A percentile compares a stretch with the other conserved stretches of the same genome.
Conservation (phyloP, 73 alveolate species). For the Tetrahymena elliotti region DNA sequence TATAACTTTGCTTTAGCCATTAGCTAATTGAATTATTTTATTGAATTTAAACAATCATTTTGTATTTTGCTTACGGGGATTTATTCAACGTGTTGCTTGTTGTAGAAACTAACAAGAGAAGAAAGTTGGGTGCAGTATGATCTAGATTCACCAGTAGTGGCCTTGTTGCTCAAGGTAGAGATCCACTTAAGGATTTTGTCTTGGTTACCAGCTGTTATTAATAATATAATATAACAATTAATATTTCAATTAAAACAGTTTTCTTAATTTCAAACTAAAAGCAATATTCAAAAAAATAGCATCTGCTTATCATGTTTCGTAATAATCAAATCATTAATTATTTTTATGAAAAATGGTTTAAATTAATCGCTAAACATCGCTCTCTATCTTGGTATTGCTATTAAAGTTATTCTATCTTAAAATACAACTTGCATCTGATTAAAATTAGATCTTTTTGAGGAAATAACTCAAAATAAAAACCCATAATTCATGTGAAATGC, state of each 20-base stretch:
- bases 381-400: not conserved
- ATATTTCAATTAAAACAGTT: not conserved
- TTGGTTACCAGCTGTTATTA: not conserved
- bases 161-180: conserved; percentile 24
- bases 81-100: conserved; percentile 8
- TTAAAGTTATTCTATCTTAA: not conserved
- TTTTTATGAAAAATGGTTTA: not conserved
- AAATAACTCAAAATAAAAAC: not conserved
- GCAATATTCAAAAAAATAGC: not conserved
- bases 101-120: conserved; percentile 33
- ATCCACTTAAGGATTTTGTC: conserved; percentile 34
- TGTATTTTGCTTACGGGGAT: not conserved
- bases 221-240: not conserved
- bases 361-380: not conserved
- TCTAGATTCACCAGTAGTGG: conserved; percentile 23
- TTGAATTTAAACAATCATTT: not conserved
- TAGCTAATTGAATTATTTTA: not conserved
- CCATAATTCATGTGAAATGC: not conserved
- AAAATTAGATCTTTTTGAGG: not conserved
- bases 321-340: not conserved
- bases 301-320: not conserved
- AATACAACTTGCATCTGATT: not conserved
- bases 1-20: not conserved
- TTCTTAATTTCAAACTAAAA: not conserved
- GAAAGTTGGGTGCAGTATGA: conserved; percentile 29